These are phyloP conservation scores for Fusarium albosuccineum DNA, from an alignment of 2,329 filamentous ascomycete species.

Conservation along the genomic window DNA sequence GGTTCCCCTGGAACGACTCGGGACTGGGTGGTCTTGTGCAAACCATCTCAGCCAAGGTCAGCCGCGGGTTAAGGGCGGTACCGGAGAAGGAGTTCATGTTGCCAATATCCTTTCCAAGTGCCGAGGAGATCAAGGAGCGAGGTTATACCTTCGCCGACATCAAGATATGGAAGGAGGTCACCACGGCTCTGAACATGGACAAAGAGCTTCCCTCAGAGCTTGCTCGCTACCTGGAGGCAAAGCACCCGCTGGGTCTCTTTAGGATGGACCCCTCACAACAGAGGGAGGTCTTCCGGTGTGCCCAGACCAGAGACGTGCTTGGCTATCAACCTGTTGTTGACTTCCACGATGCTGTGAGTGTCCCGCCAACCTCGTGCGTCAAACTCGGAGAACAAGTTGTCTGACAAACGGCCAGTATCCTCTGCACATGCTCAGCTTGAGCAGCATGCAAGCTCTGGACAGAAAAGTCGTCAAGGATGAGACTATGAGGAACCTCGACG, in stretches of 20 bases:
- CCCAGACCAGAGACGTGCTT: slow-evolving; percentile 68
- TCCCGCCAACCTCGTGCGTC: background rate
- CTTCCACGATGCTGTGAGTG: slow-evolving; percentile 77
- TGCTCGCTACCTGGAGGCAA: slow-evolving; percentile 74
- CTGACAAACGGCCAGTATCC: slow-evolving; percentile 67
- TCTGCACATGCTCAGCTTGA: slow-evolving; percentile 75
- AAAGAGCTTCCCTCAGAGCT: slow-evolving; percentile 73
- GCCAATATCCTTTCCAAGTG: slow-evolving; percentile 72
- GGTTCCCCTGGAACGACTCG: slow-evolving; percentile 72
- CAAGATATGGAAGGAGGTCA: slow-evolving; percentile 72
- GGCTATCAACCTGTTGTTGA: slow-evolving; percentile 75
- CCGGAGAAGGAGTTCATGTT: slow-evolving; percentile 75
- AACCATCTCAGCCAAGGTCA: slow-evolving; percentile 63
- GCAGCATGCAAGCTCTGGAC: slow-evolving; percentile 73
- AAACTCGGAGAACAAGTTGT: background rate
- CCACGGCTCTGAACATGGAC: slow-evolving; percentile 68
- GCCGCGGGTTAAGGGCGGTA: slow-evolving; percentile 60
- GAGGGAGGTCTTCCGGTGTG: slow-evolving; percentile 71
- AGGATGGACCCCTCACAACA: slow-evolving; percentile 70
- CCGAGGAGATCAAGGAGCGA: slow-evolving; percentile 67
- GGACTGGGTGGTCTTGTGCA: slow-evolving; percentile 63
- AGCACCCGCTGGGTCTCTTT: slow-evolving; percentile 76
- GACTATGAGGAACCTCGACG: slow-evolving; percentile 65
- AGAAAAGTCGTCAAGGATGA: slow-evolving; percentile 66
- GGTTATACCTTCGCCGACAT: slow-evolving; percentile 73